A percentile compares a stretch with the other conserved stretches of the same genome.
Conservation (phyloP, 257 asterid genomes). For the Petunia secreta region DNA sequence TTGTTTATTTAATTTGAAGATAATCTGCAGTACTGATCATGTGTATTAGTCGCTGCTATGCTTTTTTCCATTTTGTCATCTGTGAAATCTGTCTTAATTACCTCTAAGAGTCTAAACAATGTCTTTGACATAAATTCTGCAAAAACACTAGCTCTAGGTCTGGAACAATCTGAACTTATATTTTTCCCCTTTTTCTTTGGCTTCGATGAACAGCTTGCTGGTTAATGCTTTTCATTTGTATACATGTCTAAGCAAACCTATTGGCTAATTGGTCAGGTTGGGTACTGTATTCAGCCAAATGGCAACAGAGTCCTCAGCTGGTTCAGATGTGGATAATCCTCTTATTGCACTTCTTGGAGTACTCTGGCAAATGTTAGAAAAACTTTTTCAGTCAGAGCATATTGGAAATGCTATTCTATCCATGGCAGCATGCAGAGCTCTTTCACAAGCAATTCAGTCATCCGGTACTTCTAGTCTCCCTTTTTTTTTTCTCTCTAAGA, state of each 20-base stretch:
- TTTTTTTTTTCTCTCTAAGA: conserved; percentile 28
- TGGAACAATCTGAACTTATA: background rate
- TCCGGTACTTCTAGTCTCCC: conserved; percentile 55
- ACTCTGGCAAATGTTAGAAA: conserved; percentile 86
- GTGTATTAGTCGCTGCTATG: conserved; percentile 12
- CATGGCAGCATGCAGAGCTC: conserved; percentile 87
- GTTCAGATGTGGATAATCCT: conserved; percentile 53
- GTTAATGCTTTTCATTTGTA: conserved; percentile 6
- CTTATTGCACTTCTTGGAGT: conserved; percentile 58
- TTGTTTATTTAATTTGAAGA: background rate
- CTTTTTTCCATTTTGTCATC: conserved; percentile 10
- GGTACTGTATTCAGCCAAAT: conserved; percentile 67
- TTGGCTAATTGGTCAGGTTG: conserved; percentile 53
- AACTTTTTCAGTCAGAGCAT: conserved; percentile 62
- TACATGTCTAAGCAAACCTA: background rate
- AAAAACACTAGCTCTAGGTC: conserved; percentile 13
- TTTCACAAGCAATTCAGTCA: conserved; percentile 75
- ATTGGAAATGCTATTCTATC: conserved; percentile 71
- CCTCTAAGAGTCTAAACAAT: conserved; percentile 17
- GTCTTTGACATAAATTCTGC: background rate
- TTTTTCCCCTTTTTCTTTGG: background rate
- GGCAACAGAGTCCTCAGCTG: conserved; percentile 54
- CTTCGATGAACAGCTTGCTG: conserved; percentile 15
- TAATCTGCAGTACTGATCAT: conserved; percentile 15
- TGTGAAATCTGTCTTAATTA: conserved; percentile 4